phyloP scores from a whole-genome alignment of 352 stramenopile genomes.

The Globisporangium spiculum region DNA sequence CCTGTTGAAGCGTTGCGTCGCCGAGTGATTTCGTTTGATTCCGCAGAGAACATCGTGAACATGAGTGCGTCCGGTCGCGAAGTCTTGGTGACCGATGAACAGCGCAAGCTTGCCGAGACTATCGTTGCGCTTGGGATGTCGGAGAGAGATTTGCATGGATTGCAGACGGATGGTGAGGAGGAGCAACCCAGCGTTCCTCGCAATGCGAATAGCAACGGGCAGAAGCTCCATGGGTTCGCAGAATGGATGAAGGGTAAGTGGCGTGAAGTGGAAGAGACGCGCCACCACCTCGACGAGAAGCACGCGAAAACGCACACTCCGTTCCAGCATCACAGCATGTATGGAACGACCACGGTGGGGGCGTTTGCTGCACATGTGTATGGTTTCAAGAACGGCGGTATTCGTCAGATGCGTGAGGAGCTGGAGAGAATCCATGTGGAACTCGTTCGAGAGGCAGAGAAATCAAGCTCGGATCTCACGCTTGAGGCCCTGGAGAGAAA shows the following conservation, averaged over 20 bases:
- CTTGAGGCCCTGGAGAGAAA: conserved; percentile 72
- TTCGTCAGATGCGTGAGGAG: conserved; percentile 73
- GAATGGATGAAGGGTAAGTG: conserved; percentile 24
- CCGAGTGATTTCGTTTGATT: conserved; percentile 76
- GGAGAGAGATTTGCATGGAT: conserved; percentile 37
- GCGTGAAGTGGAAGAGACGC: conserved; percentile 15
- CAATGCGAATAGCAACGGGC: conserved; percentile 4
- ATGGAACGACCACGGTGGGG: conserved; percentile 76
- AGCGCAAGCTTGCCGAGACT: conserved; percentile 69
- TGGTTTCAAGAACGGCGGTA: conserved; percentile 71
- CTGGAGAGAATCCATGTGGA: conserved; percentile 48
- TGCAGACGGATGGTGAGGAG: conserved; percentile 26
- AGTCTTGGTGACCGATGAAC: conserved; percentile 42
- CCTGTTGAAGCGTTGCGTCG: conserved; percentile 58
- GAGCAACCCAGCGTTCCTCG: neutral
- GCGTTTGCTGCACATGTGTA: conserved; percentile 85
- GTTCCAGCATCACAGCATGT: conserved; percentile 65
- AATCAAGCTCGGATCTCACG: conserved; percentile 60
- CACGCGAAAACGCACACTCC: conserved; percentile 13
- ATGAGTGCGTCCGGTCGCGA: conserved; percentile 39
- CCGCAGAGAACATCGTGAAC: conserved; percentile 69
- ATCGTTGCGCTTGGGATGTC: conserved; percentile 68
- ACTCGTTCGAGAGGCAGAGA: conserved; percentile 52
- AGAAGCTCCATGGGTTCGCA: conserved; percentile 13
- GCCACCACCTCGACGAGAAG: conserved; percentile 8